Evolutionary conservation across 805 yeast species (phyloP), one percentile per base, ranked within the genome.

Genomic region (Lachancea kluyveri): DNA sequence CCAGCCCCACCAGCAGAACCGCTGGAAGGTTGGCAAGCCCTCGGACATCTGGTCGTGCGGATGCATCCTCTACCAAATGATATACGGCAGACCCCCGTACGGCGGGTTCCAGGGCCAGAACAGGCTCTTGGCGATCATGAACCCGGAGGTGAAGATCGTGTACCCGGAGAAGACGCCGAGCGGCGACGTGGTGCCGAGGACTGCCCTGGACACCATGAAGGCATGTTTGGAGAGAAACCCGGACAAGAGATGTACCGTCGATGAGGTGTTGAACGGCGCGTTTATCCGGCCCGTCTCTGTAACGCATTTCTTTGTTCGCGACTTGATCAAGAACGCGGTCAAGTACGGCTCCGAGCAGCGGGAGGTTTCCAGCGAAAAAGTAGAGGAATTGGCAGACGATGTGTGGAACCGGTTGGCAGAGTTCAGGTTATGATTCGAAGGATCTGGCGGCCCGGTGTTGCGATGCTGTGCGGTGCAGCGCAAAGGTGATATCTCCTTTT

Each of bases 21-120:
- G 59, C 17, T 67, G 74, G 90, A 83, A 75, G 55, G 94, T 88
- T 8, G 96, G 97, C 1, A 80, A 79, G 47, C 95, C 97, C 0
- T 82, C 96, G 2, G 98, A 92, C 60, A 78, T 92, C 10, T 92
- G 98, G 98, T 87, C 97, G 13, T 83, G 95, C 59, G 98, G 98
- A 1, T 87, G 97, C 55, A 90, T 92, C 3, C 65, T 92, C 1
- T 90, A 87, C 58, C 97, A 92, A 56, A 86, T 92, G 95, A 72
- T 88, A 6, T 94, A 92, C 48, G 96, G 96, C 0, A 70, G 71
- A 39, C 90, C 96, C 2, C 98, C 98, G 1, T 88, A 85, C 62
- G 94, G 86, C 1, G 66, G 68, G 3, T 84, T 72, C 46, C 72
- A 77, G 30, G 92, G 94, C 1, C 74, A 80, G 36, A 84, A 82